phyloP scores from a whole-genome alignment of 495 filamentous ascomycete genomes.

The Trichoderma virens region DNA sequence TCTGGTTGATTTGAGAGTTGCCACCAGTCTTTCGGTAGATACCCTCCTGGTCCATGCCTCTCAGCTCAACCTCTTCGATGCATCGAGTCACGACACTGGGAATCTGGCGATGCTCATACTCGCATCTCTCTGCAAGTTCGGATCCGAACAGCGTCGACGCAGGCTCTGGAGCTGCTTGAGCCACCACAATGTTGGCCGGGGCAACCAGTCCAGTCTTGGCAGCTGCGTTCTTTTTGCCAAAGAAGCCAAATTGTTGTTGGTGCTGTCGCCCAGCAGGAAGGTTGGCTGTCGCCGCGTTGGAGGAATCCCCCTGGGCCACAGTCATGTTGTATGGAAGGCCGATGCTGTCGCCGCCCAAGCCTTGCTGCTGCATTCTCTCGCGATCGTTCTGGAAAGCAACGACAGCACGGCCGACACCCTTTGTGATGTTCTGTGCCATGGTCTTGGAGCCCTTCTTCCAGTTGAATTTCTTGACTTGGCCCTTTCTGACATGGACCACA shows the following conservation, averaged over 20 bases:
- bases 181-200: conserved; percentile 27
- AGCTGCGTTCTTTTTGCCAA: conserved; percentile 45
- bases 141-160: conserved; percentile 75
- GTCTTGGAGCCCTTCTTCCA: conserved; percentile 96
- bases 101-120: conserved; percentile 83
- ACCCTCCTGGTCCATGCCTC: conserved; percentile 96
- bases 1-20: conserved; percentile 72
- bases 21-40: conserved; percentile 98
- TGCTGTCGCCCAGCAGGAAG: conserved; percentile 28
- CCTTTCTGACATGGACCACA: conserved; percentile 86
- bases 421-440: conserved; percentile 86
- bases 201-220: conserved; percentile 47
- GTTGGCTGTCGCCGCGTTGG: conserved; percentile 19
- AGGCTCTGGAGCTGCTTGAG: conserved; percentile 44
- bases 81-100: conserved; percentile 87
- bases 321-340: conserved; percentile 58
- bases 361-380: conserved; percentile 42
- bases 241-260: conserved; percentile 71
- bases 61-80: conserved; percentile 93
- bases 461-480: conserved; percentile 89
- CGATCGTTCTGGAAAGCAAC: conserved; percentile 40
- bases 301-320: conserved; percentile 38
- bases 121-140: conserved; percentile 76
- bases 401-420: conserved; percentile 81
- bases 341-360: conserved; percentile 45